These are phyloP conservation scores for Neurospora sublineolata DNA, from an alignment of 495 filamentous ascomycete genomes.

Conservation along the genomic window DNA sequence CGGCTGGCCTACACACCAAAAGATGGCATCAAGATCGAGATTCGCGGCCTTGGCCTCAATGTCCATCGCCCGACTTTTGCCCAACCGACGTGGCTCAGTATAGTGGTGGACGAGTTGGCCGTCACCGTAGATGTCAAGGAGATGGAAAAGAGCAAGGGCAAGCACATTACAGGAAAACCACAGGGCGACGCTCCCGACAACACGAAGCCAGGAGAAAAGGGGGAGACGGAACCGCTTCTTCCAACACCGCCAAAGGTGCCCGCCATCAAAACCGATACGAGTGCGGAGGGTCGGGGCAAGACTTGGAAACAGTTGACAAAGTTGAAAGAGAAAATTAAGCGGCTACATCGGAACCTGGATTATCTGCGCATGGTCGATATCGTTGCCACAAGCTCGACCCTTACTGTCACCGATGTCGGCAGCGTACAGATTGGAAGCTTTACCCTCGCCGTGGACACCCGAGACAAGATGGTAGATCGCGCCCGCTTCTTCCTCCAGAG, in stretches of 20 bases:
- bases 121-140: conserved; percentile 68
- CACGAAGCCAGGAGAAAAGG: conserved; percentile 11
- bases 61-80: conserved; percentile 90
- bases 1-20: conserved; percentile 77
- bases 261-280: conserved; percentile 12
- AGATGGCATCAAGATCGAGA: conserved; percentile 80
- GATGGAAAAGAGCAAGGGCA: conserved; percentile 38
- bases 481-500: conserved; percentile 78
- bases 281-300: conserved; percentile 43
- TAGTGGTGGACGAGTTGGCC: conserved; percentile 71
- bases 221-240: conserved; percentile 8
- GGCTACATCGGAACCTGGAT: conserved; percentile 70
- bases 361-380: conserved; percentile 89
- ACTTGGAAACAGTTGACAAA: conserved; percentile 67
- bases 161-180: neutral
- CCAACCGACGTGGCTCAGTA: conserved; percentile 91
- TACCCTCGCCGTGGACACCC: conserved; percentile 78
- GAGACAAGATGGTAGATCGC: conserved; percentile 81
- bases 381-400: conserved; percentile 65
- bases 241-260: conserved; percentile 14
- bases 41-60: conserved; percentile 76
- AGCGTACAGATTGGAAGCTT: conserved; percentile 73
- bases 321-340: conserved; percentile 75
- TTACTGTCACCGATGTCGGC: conserved; percentile 68
- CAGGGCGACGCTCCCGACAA: conserved; percentile 7